Conservation (phyloP, 345 rosid species). For the Turnera subulata region DNA sequence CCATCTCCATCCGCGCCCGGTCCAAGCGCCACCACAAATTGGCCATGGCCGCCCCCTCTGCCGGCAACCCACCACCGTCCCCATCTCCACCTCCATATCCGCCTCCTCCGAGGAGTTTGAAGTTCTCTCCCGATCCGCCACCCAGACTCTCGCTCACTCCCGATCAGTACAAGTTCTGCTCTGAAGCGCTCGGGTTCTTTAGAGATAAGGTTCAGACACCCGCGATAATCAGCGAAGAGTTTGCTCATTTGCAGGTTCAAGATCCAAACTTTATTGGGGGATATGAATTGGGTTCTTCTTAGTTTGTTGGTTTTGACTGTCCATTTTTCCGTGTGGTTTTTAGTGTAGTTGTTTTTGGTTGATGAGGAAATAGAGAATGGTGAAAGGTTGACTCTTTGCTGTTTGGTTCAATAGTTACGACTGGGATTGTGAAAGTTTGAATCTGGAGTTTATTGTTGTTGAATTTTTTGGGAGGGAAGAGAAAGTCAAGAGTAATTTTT, state of each 20-base stretch:
- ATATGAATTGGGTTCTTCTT: background rate
- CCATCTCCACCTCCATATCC: too few species aligned
- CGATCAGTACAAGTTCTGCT: conserved; percentile 60
- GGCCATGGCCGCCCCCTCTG: conserved; percentile 46
- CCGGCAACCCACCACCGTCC: conserved; percentile 15
- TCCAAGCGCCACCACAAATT: conserved; percentile 32
- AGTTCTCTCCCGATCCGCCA: conserved; percentile 51
- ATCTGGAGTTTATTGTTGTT: too few species aligned
- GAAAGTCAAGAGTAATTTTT: background rate
- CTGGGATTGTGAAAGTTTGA: too few species aligned
- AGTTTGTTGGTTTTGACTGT: background rate
- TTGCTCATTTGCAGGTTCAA: conserved; percentile 54
- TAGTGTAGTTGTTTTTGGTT: background rate
- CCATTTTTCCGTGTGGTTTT: background rate
- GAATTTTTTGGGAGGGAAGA: background rate
- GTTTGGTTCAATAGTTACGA: too few species aligned
- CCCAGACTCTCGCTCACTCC: conserved; percentile 42
- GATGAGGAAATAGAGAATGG: background rate
- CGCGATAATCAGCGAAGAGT: conserved; percentile 47
- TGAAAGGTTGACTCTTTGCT: too few species aligned
- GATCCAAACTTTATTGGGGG: background rate
- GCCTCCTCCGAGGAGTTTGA: conserved; percentile 20
- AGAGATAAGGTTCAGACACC: conserved; percentile 38
- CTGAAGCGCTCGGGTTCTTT: conserved; percentile 53
- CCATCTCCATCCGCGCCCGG: conserved; percentile 33